phyloP scores from a whole-genome alignment of 306 rosid genomes.

The Fagus crenata region DNA sequence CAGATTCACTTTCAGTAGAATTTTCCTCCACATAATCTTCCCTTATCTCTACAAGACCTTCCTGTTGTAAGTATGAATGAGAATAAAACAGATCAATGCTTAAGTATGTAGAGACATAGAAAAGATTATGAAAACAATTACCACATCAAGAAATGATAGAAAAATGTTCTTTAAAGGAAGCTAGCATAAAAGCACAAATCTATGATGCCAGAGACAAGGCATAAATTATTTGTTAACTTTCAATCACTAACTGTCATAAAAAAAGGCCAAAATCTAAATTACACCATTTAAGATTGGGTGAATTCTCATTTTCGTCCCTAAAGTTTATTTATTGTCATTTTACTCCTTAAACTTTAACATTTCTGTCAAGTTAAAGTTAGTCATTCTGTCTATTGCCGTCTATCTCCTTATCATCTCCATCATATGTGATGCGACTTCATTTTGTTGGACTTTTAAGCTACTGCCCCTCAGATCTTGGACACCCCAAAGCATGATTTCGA shows the following conservation, averaged over 20 bases:
- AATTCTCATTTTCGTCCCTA: too few relatives aligned
- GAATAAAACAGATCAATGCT: slow-evolving; percentile 3
- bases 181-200: background rate
- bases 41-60: slow-evolving; percentile 73
- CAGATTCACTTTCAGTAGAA: slow-evolving; percentile 34
- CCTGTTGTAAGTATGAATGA: slow-evolving; percentile 43
- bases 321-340: too few relatives aligned
- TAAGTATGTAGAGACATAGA: background rate
- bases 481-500: too few relatives aligned
- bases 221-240: background rate
- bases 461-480: too few relatives aligned
- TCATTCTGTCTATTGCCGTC: too few relatives aligned
- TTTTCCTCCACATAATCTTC: slow-evolving; percentile 73
- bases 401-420: too few relatives aligned
- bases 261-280: background rate
- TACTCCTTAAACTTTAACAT: too few relatives aligned
- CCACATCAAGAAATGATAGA: background rate
- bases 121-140: background rate
- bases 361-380: too few relatives aligned
- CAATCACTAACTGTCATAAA: background rate
- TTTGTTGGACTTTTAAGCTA: too few relatives aligned
- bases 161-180: background rate
- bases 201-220: background rate
- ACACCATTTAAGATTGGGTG: background rate
- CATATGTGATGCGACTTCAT: too few relatives aligned